Percentiles rank a stretch among this genome's conserved stretches.
These are phyloP conservation scores for Castanopsis chinensis DNA, from an alignment of 306 rosid species.

Conservation along the genomic window DNA sequence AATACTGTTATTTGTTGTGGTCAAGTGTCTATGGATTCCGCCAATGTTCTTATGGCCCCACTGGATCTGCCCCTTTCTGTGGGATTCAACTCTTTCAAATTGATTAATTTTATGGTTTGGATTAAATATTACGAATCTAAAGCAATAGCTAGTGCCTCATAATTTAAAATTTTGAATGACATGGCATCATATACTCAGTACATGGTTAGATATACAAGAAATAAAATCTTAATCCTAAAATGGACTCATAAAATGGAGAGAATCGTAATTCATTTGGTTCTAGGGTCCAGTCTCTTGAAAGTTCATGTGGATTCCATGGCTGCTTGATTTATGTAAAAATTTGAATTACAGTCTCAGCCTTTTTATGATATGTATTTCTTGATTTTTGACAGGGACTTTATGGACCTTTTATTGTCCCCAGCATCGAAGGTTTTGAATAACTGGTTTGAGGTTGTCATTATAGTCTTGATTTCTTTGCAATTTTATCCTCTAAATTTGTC, in stretches of 20 bases:
- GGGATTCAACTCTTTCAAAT: too few species aligned
- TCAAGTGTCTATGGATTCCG: not conserved
- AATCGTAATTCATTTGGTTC: not conserved
- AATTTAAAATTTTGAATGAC: too few species aligned
- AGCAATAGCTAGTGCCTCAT: too few species aligned
- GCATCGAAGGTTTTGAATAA: constrained; percentile 89
- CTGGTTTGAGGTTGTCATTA: constrained; percentile 82
- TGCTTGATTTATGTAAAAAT: constrained; percentile 18
- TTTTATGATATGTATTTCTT: constrained; percentile 11
- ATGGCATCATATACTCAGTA: not conserved
- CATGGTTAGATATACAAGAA: too few species aligned
- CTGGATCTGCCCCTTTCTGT: too few species aligned
- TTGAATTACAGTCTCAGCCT: constrained; percentile 6
- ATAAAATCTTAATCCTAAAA: not conserved
- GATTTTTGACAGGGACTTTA: constrained; percentile 64
- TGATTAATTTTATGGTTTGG: too few species aligned
- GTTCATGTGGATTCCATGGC: constrained; percentile 2
- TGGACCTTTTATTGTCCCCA: constrained; percentile 88
- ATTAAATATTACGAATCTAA: too few species aligned
- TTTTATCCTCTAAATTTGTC: constrained; percentile 9
- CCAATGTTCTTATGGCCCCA: too few species aligned
- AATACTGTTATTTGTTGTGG: too few species aligned
- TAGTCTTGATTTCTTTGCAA: constrained; percentile 8
- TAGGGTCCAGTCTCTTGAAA: not conserved
- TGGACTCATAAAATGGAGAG: not conserved